Conservation (phyloP, 2,329 filamentous ascomycete species). For the Diplodia seriata region DNA sequence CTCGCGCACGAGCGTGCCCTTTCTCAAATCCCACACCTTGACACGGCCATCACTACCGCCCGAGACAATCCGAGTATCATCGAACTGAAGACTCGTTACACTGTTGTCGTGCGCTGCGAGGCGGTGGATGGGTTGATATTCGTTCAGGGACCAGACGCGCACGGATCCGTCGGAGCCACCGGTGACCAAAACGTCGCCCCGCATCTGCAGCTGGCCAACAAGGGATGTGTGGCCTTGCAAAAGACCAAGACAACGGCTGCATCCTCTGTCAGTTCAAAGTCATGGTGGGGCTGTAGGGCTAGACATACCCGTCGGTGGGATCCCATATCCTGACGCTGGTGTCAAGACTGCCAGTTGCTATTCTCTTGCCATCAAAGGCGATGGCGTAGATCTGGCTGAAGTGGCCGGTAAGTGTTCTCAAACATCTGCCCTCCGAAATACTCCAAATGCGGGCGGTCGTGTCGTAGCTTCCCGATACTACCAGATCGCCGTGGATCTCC, state of each 20-base stretch:
- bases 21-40: conserved; percentile 97
- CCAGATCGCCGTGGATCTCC: conserved; percentile 93
- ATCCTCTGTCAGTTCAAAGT: conserved; percentile 13
- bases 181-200: conserved; percentile 91
- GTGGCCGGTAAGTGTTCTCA: conserved; percentile 89
- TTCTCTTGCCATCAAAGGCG: conserved; percentile 90
- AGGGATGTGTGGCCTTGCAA: conserved; percentile 96
- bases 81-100: conserved; percentile 96
- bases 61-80: conserved; percentile 92
- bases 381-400: conserved; percentile 99
- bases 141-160: conserved; percentile 91
- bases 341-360: conserved; percentile 94
- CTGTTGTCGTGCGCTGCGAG: conserved; percentile 97
- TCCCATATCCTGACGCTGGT: conserved; percentile 98
- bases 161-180: conserved; percentile 96
- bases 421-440: conserved; percentile 91
- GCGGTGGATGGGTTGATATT: conserved; percentile 89
- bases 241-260: conserved; percentile 73
- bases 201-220: conserved; percentile 95
- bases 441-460: conserved; percentile 98
- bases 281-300: conserved; percentile 57
- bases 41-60: conserved; percentile 97
- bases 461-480: conserved; percentile 98
- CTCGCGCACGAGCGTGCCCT: conserved; percentile 87
- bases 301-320: conserved; percentile 70